Evolutionary conservation across 441 rosid genomes (phyloP).

Genomic region (Gossypium laxum): DNA sequence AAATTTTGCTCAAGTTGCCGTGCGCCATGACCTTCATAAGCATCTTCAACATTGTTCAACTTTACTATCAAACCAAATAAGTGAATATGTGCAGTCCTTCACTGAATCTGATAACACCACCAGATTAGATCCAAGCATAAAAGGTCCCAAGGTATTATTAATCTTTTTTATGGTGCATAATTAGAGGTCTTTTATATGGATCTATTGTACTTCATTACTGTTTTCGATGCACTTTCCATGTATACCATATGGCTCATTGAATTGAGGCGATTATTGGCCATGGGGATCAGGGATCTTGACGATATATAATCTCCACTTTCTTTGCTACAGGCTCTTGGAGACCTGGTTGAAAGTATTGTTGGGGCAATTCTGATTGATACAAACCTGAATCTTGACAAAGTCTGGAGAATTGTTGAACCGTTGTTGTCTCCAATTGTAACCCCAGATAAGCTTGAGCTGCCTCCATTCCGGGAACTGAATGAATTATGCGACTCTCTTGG

Average conservation of each 20-base stretch:
- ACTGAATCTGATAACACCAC: slow-evolving; percentile 28
- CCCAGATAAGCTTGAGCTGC: slow-evolving; percentile 66
- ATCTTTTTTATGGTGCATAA: not conserved
- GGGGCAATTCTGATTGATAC: slow-evolving; percentile 77
- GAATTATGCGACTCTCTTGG: slow-evolving; percentile 80
- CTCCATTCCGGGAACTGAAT: slow-evolving; percentile 62
- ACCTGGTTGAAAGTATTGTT: slow-evolving; percentile 77
- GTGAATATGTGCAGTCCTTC: slow-evolving; percentile 47
- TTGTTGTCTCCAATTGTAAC: slow-evolving; percentile 77
- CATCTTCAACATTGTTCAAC: slow-evolving; percentile 57
- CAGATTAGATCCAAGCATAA: slow-evolving; percentile 30
- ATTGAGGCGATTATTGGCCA: not conserved
- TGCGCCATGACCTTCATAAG: slow-evolving; percentile 37
- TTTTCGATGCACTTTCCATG: not conserved
- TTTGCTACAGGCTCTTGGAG: slow-evolving; percentile 72
- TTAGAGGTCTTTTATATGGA: not conserved
- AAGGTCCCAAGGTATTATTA: slow-evolving; percentile 64
- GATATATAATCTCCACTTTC: slow-evolving; percentile 4
- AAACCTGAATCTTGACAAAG: slow-evolving; percentile 52
- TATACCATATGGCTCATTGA: not conserved
- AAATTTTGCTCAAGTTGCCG: slow-evolving; percentile 72
- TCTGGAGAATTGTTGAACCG: slow-evolving; percentile 73
- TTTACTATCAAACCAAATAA: slow-evolving; percentile 42
- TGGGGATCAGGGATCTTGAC: not conserved
- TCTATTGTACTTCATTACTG: not conserved